phyloP scores from a whole-genome alignment of 768 basidiomycete species.

The Jaapia argillacea region DNA sequence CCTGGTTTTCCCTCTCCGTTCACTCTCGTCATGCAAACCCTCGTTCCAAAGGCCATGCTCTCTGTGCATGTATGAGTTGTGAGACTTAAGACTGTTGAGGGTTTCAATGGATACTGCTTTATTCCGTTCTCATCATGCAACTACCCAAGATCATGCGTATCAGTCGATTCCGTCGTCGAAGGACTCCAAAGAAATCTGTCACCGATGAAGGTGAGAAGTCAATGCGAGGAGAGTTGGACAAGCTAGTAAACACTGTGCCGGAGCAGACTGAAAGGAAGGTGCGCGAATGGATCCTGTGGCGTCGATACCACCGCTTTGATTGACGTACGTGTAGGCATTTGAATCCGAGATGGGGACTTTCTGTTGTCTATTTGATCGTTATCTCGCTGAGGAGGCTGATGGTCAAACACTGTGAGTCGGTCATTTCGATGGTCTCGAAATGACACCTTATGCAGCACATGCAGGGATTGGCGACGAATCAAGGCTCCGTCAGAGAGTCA shows the following conservation, averaged over 20 bases:
- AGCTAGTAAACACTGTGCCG: slow-evolving; percentile 51
- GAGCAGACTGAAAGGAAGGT: slow-evolving; percentile 54
- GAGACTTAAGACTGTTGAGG: no score
- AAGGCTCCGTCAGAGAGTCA: slow-evolving; percentile 79
- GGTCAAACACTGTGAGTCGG: background rate
- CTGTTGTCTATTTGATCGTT: background rate
- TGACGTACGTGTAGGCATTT: background rate
- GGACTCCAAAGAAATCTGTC: slow-evolving; percentile 27
- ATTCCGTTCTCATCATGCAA: slow-evolving; percentile 1
- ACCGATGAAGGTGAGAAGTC: slow-evolving; percentile 32
- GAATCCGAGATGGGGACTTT: background rate
- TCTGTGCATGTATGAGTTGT: no score
- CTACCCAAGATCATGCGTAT: slow-evolving; percentile 9
- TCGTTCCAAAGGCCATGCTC: no score
- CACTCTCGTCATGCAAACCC: no score
- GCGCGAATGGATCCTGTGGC: no score
- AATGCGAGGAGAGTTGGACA: slow-evolving; percentile 60
- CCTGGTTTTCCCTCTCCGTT: no score
- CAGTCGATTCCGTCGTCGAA: slow-evolving; percentile 30
- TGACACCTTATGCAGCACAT: background rate
- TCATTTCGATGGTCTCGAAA: no score
- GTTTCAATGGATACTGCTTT: no score
- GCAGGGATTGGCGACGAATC: slow-evolving; percentile 86
- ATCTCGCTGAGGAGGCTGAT: background rate
- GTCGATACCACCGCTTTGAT: no score